These are phyloP conservation scores for Solanum clarkiae DNA, from an alignment of 257 asterid genomes.

Conservation along the genomic window DNA sequence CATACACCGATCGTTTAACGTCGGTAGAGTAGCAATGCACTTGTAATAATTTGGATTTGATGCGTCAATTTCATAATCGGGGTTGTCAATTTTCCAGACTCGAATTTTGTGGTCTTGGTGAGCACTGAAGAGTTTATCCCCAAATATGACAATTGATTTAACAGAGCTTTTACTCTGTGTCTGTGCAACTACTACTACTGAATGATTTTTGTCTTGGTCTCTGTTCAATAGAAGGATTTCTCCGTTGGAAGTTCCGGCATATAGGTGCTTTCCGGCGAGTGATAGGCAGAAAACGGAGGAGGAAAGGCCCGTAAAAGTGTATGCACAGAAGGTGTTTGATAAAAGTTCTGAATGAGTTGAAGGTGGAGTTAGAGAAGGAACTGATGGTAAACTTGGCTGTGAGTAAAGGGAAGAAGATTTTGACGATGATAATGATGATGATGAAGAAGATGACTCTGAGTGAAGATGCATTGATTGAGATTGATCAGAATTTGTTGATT, in stretches of 20 bases:
- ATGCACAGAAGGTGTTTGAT: conserved; percentile 17
- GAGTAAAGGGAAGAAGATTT: conserved; percentile 33
- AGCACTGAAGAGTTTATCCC: conserved; percentile 50
- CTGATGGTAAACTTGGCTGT: conserved; percentile 53
- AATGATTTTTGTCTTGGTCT: not conserved
- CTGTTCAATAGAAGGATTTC: conserved; percentile 38
- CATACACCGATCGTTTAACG: conserved; percentile 35
- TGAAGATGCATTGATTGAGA: conserved; percentile 2
- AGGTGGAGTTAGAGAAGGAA: conserved; percentile 49
- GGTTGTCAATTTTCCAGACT: conserved; percentile 46
- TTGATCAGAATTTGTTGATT: not conserved
- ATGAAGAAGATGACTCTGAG: conserved; percentile 6
- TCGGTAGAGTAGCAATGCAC: conserved; percentile 40
- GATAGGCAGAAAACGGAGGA: conserved; percentile 38
- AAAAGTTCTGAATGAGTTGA: conserved; percentile 4
- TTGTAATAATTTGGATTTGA: conserved; percentile 13
- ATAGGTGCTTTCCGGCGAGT: conserved; percentile 44
- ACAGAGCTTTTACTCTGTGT: conserved; percentile 22
- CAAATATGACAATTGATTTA: conserved; percentile 25
- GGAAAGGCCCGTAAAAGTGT: conserved; percentile 44
- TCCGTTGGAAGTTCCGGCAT: conserved; percentile 48
- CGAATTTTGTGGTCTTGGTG: conserved; percentile 67
- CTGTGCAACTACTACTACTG: conserved; percentile 1
- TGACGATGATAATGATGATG: conserved; percentile 11
- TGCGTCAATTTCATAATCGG: not conserved